A percentile compares a stretch with the other conserved stretches of the same genome.
These are phyloP conservation scores for Aspergillus versicolor DNA, from an alignment of 2,329 filamentous ascomycete genomes.

Conservation along the genomic window DNA sequence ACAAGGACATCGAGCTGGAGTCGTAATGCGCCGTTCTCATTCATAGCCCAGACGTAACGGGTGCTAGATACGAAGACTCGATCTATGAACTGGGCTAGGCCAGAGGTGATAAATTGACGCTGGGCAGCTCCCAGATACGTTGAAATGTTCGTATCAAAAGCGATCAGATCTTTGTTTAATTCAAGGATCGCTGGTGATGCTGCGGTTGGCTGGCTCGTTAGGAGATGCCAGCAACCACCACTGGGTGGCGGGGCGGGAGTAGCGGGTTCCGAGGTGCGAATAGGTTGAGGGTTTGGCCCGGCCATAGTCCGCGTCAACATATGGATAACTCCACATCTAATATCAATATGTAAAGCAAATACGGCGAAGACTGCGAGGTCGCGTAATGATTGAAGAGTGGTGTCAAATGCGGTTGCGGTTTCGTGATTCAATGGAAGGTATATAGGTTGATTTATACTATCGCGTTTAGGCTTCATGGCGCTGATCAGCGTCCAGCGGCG, in stretches of 20 bases:
- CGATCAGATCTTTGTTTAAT: constrained; percentile 80
- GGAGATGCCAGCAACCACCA: constrained; percentile 59
- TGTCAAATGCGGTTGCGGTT: constrained; percentile 83
- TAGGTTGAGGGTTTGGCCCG: constrained; percentile 48
- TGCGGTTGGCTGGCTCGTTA: constrained; percentile 42
- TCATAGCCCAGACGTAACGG: constrained; percentile 75
- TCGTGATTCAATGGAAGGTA: constrained; percentile 87
- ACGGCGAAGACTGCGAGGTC: constrained; percentile 76
- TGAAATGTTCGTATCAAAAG: constrained; percentile 79
- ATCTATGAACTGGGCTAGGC: constrained; percentile 76
- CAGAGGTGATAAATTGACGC: constrained; percentile 71
- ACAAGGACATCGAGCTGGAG: constrained; percentile 95
- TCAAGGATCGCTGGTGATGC: constrained; percentile 68
- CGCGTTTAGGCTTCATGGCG: constrained; percentile 57
- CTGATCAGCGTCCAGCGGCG: constrained; percentile 83
- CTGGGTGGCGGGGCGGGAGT: constrained; percentile 66
- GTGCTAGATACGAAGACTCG: constrained; percentile 72
- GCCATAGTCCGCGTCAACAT: constrained; percentile 68
- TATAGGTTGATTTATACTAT: constrained; percentile 60
- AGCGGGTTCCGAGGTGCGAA: constrained; percentile 33
- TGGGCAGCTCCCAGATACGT: constrained; percentile 71
- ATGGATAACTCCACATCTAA: constrained; percentile 80
- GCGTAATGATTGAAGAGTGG: constrained; percentile 78
- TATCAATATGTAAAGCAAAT: constrained; percentile 82
- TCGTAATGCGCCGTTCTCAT: constrained; percentile 75